Conservation (phyloP, 208 protist genomes). For the Acanthamoeba quina region DNA sequence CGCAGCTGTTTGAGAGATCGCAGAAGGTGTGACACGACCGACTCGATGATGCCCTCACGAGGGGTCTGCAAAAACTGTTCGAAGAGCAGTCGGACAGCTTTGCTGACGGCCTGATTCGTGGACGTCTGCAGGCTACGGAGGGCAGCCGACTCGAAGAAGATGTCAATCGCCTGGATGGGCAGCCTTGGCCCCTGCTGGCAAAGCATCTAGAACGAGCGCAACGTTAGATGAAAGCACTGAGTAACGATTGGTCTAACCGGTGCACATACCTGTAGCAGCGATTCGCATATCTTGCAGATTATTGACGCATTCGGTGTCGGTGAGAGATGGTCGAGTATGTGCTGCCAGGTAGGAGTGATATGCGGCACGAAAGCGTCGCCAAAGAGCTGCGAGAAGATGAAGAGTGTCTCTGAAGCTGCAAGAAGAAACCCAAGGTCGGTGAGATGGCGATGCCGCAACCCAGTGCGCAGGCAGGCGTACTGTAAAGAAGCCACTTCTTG, state of each 20-base stretch:
- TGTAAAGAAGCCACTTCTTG: conserved; percentile 24
- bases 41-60: conserved; percentile 17
- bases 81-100: not conserved
- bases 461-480: not conserved
- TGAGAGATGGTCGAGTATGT: conserved; percentile 22
- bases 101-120: not conserved
- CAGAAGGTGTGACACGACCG: not conserved
- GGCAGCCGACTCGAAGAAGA: conserved; percentile 34
- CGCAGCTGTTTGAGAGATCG: not conserved
- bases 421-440: not conserved
- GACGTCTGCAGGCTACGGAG: not conserved
- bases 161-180: conserved; percentile 18
- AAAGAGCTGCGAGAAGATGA: conserved; percentile 44
- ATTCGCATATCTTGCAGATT: conserved; percentile 49
- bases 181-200: not conserved
- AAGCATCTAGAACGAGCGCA: conserved; percentile 35
- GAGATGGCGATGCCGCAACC: not conserved
- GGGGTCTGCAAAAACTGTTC: conserved; percentile 46
- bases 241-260: not conserved
- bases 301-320: not conserved
- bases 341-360: not conserved
- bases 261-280: conserved; percentile 14
- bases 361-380: conserved; percentile 31
- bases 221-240: not conserved
- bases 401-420: not conserved